Conservation (phyloP, 179 eudicot genomes). For the Pouteria campechiana region DNA sequence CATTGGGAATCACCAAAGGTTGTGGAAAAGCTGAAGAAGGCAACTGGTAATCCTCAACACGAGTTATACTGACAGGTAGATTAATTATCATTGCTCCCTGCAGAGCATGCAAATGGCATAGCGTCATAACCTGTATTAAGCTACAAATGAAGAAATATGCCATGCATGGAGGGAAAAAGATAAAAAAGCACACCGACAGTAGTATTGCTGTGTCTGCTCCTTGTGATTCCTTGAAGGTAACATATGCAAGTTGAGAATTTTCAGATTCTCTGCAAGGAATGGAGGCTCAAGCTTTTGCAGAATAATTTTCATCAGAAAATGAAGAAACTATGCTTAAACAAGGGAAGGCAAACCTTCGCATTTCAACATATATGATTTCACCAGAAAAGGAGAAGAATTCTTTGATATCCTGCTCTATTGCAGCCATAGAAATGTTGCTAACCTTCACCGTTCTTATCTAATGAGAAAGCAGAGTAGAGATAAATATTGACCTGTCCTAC, state of each 20-base stretch:
- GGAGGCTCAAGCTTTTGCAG: not conserved
- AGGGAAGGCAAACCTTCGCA: slow-evolving; percentile 17
- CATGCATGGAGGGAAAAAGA: not conserved
- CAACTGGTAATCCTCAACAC: slow-evolving; percentile 27
- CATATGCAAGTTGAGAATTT: slow-evolving; percentile 19
- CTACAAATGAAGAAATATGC: not conserved
- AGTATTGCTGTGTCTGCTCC: slow-evolving; percentile 36
- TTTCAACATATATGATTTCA: slow-evolving; percentile 28
- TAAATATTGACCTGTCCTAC: not conserved
- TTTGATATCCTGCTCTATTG: slow-evolving; percentile 16
- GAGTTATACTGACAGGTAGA: slow-evolving; percentile 23
- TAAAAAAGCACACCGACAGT: slow-evolving; percentile 18
- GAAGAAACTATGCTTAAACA: not conserved
- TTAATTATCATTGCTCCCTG: slow-evolving; percentile 30
- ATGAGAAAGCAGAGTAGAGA: not conserved
- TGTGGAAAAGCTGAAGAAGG: slow-evolving; percentile 33
- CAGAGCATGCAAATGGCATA: not conserved
- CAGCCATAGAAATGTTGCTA: slow-evolving; percentile 18
- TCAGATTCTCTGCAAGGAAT: slow-evolving; percentile 20
- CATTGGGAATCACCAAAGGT: slow-evolving; percentile 10
- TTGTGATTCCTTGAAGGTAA: slow-evolving; percentile 35
- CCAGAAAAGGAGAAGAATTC: slow-evolving; percentile 42
- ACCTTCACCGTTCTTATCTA: slow-evolving; percentile 31
- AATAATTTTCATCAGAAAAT: not conserved
- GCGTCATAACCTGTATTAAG: not conserved